Evolutionary conservation across 345 rosid genomes (phyloP), one percentile per base, ranked within the genome.

Genomic region (Corchorus capsularis): DNA sequence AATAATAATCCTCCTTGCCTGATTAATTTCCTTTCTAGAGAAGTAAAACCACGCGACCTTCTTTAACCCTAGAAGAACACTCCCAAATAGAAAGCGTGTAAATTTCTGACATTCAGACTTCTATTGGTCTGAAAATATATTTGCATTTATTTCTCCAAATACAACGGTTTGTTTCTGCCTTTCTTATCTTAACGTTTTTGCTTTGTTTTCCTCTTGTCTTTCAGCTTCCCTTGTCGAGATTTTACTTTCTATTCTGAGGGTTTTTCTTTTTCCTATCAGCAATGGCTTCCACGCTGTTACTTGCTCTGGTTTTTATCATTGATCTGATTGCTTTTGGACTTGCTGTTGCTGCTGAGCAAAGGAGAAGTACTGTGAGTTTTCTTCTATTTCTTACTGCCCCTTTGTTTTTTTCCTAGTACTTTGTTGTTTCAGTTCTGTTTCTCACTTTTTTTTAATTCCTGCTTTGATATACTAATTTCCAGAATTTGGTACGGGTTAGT

Each of bases 331-430:
- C 99, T 77, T 96, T 93, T 81, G 91, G 83, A n/a, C 93, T 96
- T 72, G 97, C 99, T 68, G 94, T 96, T 69, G 98, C 96, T 77
- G 98, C 99, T 67, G 98, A 93, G 86, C 98, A 91, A 80, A 87
- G 98, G 66, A 86, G 98, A 80, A 89, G 86, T 78, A 85, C 94
- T 72, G 94, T 96, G 73, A 85, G 96, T 88, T 72, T 69, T 69
- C 46, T 55, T 20, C 47, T 54, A 20, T 43, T 35, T 64, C 13
- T 34, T 62, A 11, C 54, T 72, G 17, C 55, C 22, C 11, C 41
- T 5, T 22, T 34, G 46, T 32, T 22, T 19, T n/a, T 35, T 37
- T 27, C 13, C 4, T 19, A 3, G 60, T 22, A 0, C 45, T 15
- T 53, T 68, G 19, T 41, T 52, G 41, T 34, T n/a, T 57, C 15